Evolutionary conservation across 2,329 filamentous ascomycete species (phyloP).

Genomic region (Cercospora canescens): DNA sequence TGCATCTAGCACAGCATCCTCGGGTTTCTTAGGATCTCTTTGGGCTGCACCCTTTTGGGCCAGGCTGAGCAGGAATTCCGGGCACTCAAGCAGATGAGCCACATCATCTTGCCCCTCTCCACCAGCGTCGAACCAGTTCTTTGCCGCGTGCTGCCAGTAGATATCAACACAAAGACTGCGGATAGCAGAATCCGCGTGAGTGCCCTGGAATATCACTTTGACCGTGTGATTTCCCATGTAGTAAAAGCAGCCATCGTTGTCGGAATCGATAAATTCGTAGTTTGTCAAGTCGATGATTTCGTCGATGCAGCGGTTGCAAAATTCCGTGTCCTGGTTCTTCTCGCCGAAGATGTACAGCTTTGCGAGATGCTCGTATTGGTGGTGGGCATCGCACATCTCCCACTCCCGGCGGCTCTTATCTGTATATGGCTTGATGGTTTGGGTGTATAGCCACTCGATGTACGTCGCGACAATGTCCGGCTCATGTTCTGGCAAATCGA

Average conservation of each 20-base stretch:
- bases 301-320: slow-evolving; percentile 4
- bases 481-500: background rate
- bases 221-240: background rate
- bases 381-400: background rate
- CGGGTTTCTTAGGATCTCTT: background rate
- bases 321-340: slow-evolving; percentile 6
- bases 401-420: background rate
- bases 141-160: background rate
- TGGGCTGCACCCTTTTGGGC: background rate
- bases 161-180: background rate
- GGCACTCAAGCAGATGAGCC: background rate
- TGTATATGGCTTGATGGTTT: background rate
- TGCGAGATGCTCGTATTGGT: background rate
- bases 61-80: background rate
- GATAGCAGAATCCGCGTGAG: background rate
- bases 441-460: slow-evolving; percentile 15
- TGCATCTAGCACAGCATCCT: background rate
- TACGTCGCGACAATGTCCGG: background rate
- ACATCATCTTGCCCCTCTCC: background rate
- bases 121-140: background rate
- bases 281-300: no score
- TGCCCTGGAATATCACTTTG: background rate
- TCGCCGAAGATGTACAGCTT: slow-evolving; percentile 13
- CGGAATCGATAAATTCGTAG: background rate
- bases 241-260: background rate